Base-by-base conservation (phyloP, 805 yeast species). In the Huiozyma sinensis region DNA sequence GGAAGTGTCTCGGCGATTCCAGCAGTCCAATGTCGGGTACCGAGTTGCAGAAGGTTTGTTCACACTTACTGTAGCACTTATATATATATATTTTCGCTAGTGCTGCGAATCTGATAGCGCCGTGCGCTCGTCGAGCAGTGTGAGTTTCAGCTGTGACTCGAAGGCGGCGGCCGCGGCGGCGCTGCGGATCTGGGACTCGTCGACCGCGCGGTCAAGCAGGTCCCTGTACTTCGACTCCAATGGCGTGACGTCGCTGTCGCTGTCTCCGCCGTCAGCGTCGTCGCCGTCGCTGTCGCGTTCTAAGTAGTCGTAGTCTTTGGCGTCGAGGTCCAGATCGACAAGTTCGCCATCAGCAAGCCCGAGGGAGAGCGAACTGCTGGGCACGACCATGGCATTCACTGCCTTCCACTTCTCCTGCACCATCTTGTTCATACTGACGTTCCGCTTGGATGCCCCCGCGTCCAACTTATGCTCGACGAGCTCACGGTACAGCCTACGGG, bases 321-420 rank as follows among this genome's bases (percentile, higher is more conserved):
- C 53, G 38, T 60, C 68, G 6, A 58, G 44, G 39, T 64, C 66
- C 24, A 69, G 50, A 45, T 71, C 76, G 17, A 66, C 68, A n/a
- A 70, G 50, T 48, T 75, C 79, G 39, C 69, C 67, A 29, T 72
- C 76, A 13, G 68, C 65, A 10, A 75, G 49, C 0, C 79, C 81
- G 47, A 74, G 67, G 44, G 73, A 76, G 5, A 64, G 59, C 8
- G 68, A 63, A 8, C 66, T 65, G 48, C 73, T 57, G 33, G 11
- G 11, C 11, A 9, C 33, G n/a, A 9, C n/a, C 11, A 8, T 11
- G 33, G 33, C 33, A 41, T 71, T 64, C 7, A 74, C 69, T n/a
- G 66, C 57, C 7, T 64, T 60, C 75, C 77, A 67, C 43, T 63
- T 70, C 8, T 61, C 64, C 6, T 62, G 62, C 33, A 69, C 56